phyloP scores from a whole-genome alignment of 305 asterid species.

The Fraxinus nigra region DNA sequence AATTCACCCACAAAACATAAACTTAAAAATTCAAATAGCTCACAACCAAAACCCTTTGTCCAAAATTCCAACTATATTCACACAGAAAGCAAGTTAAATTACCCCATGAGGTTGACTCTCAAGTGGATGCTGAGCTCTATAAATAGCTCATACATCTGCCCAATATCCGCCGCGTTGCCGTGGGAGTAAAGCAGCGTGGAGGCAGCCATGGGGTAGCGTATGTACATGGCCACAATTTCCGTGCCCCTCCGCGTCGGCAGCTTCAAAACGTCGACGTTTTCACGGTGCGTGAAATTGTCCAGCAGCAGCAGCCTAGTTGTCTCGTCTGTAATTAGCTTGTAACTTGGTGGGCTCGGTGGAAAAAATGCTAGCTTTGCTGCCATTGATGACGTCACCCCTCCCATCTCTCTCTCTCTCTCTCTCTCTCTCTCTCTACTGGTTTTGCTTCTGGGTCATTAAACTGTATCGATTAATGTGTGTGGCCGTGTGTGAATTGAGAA shows the following conservation, averaged over 20 bases:
- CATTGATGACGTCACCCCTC: conserved; percentile 53
- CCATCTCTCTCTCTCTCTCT: background rate
- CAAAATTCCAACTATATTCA: conserved; percentile 1
- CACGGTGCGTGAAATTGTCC: conserved; percentile 80
- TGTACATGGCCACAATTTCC: conserved; percentile 74
- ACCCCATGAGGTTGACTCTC: conserved; percentile 91
- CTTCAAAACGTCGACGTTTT: conserved; percentile 82
- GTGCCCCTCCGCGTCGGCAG: conserved; percentile 77
- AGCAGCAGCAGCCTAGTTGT: conserved; percentile 65
- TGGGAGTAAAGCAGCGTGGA: conserved; percentile 78
- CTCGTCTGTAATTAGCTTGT: conserved; percentile 60
- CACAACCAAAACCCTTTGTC: background rate
- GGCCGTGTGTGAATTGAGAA: background rate
- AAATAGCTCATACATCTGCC: conserved; percentile 95
- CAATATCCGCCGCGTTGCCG: conserved; percentile 92
- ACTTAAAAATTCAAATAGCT: background rate
- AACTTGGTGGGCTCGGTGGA: conserved; percentile 88
- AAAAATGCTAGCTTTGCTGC: conserved; percentile 95
- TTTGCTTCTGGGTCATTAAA: background rate
- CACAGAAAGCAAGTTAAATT: conserved; percentile 15
- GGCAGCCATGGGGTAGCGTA: conserved; percentile 88
- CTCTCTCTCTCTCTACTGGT: background rate
- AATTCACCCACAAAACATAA: conserved; percentile 5
- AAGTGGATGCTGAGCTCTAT: conserved; percentile 90
- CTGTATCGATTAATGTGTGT: background rate